A percentile compares a stretch with the other conserved stretches of the same genome.
These are phyloP conservation scores for Colletotrichum limetticola DNA, from an alignment of 2,329 filamentous ascomycete species.

Conservation along the genomic window DNA sequence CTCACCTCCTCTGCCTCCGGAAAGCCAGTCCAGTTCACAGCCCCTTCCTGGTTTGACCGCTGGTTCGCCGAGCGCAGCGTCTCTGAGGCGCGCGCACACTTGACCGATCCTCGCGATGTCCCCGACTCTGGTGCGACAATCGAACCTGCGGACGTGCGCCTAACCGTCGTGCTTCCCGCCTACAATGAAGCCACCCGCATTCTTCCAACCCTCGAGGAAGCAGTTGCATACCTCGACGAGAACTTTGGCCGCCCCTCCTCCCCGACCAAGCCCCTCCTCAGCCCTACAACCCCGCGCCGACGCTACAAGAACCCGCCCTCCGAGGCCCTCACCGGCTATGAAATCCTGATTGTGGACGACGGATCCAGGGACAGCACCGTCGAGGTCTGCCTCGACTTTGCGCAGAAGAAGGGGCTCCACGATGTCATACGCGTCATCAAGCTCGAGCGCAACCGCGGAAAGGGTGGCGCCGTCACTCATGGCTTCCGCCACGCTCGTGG, in stretches of 20 bases:
- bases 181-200: conserved; percentile 94
- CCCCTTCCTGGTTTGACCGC: conserved; percentile 90
- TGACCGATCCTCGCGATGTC: conserved; percentile 47
- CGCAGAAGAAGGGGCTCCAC: conserved; percentile 77
- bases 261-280: conserved; percentile 22
- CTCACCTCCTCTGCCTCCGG: conserved; percentile 76
- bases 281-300: conserved; percentile 39
- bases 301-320: conserved; percentile 49
- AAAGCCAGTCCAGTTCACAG: conserved; percentile 52
- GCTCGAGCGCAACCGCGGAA: conserved; percentile 86
- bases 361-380: conserved; percentile 87
- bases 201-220: conserved; percentile 87
- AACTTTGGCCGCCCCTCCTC: conserved; percentile 71
- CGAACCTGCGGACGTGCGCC: conserved; percentile 81
- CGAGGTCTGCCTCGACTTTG: conserved; percentile 82
- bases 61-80: conserved; percentile 72
- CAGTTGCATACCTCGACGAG: conserved; percentile 84
- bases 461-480: conserved; percentile 94
- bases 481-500: conserved; percentile 93
- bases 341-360: conserved; percentile 92
- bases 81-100: conserved; percentile 50
- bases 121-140: conserved; percentile 66
- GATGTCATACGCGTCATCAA: conserved; percentile 84
- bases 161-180: conserved; percentile 93
- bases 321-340: conserved; percentile 73